These are phyloP conservation scores for Sicyos edulis DNA, from an alignment of 306 rosid species.

Conservation along the genomic window DNA sequence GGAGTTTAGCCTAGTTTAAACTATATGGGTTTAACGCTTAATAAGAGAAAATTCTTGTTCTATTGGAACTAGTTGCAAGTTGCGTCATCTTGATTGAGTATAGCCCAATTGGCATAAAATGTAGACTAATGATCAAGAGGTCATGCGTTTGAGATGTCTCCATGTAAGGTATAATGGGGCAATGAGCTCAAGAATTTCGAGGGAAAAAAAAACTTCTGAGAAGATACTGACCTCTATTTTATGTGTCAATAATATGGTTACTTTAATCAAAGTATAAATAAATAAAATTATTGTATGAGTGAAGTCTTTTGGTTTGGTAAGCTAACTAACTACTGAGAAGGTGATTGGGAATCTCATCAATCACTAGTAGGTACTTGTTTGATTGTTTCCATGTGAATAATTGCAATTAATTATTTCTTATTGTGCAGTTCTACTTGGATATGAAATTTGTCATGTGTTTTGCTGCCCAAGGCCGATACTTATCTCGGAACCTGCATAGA, in stretches of 20 bases:
- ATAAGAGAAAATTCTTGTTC: neutral
- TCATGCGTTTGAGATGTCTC: too few relatives aligned
- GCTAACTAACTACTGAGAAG: neutral
- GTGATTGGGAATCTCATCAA: too few relatives aligned
- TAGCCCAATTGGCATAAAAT: too few relatives aligned
- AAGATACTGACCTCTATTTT: neutral
- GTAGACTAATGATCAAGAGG: too few relatives aligned
- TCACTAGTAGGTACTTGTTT: too few relatives aligned
- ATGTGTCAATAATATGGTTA: neutral
- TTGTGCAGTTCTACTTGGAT: constrained; percentile 90
- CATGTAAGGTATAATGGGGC: too few relatives aligned
- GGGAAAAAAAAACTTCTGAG: neutral
- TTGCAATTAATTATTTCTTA: neutral
- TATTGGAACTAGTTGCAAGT: neutral
- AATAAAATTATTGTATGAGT: neutral
- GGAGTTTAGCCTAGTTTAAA: neutral
- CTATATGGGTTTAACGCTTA: neutral
- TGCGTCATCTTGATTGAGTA: neutral
- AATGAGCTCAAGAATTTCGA: neutral
- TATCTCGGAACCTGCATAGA: constrained; percentile 78
- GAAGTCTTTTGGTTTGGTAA: neutral
- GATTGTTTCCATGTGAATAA: neutral
- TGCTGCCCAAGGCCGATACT: constrained; percentile 87
- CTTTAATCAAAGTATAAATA: too few relatives aligned
- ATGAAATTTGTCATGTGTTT: constrained; percentile 95